Percentiles rank a stretch among this genome's conserved stretches.
Evolutionary conservation across 2,329 filamentous ascomycete species (phyloP).

Genomic region (Corynespora cassiicola): DNA sequence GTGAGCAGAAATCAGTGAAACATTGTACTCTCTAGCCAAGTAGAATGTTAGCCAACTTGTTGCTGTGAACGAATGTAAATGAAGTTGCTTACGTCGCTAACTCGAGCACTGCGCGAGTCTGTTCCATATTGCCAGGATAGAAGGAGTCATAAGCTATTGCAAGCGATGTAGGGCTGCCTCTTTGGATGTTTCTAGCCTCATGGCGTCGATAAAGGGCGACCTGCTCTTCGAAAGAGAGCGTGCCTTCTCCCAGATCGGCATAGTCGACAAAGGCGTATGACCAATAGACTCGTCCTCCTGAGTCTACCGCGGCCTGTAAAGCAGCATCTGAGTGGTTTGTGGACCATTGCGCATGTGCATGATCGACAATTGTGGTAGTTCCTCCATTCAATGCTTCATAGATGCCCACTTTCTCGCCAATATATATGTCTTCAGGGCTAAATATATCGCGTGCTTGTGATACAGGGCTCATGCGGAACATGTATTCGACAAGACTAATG

Average conservation of each 20-base stretch:
- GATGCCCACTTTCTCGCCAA: conserved; percentile 39
- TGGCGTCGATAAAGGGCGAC: too few species aligned
- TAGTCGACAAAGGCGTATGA: conserved; percentile 3
- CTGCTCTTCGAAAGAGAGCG: not conserved
- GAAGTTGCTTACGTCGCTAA: too few species aligned
- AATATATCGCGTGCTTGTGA: conserved; percentile 7
- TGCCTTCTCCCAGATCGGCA: conserved; percentile 3
- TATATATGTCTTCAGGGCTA: conserved; percentile 16
- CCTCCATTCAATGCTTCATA: conserved; percentile 59
- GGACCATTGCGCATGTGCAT: conserved; percentile 47
- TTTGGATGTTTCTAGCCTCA: too few species aligned
- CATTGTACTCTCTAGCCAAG: conserved; percentile 15
- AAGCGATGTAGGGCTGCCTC: too few species aligned
- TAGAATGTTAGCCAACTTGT: not conserved
- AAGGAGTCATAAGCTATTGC: too few species aligned
- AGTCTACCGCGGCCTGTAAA: conserved; percentile 55
- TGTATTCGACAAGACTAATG: conserved; percentile 33
- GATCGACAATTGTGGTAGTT: conserved; percentile 57
- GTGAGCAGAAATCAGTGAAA: conserved; percentile 27
- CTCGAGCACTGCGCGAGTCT: too few species aligned
- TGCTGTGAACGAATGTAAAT: too few species aligned
- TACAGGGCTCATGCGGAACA: conserved; percentile 16
- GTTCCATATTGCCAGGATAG: too few species aligned
- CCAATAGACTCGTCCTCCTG: conserved; percentile 33
- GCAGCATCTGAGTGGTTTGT: conserved; percentile 53